These are phyloP conservation scores for Termitomyces sp. DNA, from an alignment of 768 basidiomycete species.

Conservation along the genomic window DNA sequence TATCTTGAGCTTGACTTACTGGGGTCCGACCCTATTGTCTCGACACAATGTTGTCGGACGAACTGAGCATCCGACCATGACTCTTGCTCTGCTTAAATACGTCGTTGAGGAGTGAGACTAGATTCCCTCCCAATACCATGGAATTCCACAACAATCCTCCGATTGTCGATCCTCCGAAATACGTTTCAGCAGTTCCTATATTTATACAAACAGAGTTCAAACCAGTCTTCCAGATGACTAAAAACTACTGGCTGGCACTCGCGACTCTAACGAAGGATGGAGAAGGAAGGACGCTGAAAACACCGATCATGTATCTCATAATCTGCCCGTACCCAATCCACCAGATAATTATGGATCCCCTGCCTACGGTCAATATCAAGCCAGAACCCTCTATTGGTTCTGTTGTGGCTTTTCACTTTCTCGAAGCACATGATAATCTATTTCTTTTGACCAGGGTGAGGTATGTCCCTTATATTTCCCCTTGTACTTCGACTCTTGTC, in stretches of 20 bases:
- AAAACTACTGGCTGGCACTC: not conserved
- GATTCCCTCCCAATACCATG: not conserved
- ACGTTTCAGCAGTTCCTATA: not conserved
- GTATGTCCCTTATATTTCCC: not conserved
- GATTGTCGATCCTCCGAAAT: not conserved
- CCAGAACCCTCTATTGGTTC: not conserved
- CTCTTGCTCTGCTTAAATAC: not conserved
- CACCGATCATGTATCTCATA: not conserved
- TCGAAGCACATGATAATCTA: not conserved
- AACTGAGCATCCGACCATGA: not conserved
- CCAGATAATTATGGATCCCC: not conserved
- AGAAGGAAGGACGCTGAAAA: not conserved
- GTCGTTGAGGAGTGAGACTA: not conserved
- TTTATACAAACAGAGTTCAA: not conserved
- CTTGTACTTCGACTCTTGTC: not conserved
- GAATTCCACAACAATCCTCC: not conserved
- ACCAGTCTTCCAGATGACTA: not conserved
- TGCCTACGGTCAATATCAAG: not conserved
- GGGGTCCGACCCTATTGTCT: not conserved
- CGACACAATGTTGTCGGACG: not conserved
- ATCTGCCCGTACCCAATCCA: not conserved
- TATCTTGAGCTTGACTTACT: not conserved
- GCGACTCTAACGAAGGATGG: not conserved
- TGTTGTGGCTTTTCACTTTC: conserved; percentile 1
- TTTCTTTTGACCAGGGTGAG: not conserved